A percentile compares a stretch with the other conserved stretches of the same genome.
Evolutionary conservation across 177 flowering plant species (phyloP).

Genomic region (Vitis hybrid): DNA sequence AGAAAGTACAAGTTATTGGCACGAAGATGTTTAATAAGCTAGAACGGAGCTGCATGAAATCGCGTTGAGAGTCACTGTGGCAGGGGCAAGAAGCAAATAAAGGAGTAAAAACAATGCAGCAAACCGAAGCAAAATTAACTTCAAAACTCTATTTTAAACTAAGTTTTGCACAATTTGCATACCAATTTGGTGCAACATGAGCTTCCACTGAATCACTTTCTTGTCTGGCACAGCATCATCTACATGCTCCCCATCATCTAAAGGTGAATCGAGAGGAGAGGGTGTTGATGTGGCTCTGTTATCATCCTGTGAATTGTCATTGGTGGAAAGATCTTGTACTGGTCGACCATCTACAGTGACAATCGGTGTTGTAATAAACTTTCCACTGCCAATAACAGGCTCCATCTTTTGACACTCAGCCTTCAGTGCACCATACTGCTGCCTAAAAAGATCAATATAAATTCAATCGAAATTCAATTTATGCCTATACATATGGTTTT

Average conservation of each 20-base stretch:
- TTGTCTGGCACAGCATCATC: conserved; percentile 32
- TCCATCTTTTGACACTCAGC: conserved; percentile 68
- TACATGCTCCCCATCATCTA: neutral
- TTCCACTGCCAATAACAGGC: conserved; percentile 75
- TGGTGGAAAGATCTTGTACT: conserved; percentile 26
- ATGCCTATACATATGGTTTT: too few species aligned
- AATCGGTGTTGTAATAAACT: conserved; percentile 52
- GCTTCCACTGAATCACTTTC: conserved; percentile 74
- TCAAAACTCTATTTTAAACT: neutral
- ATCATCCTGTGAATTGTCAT: conserved; percentile 8
- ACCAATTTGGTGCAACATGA: conserved; percentile 82
- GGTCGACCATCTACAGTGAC: conserved; percentile 63
- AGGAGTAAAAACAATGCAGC: neutral
- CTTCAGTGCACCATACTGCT: conserved; percentile 66
- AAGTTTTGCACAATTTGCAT: conserved; percentile 14
- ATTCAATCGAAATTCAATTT: conserved; percentile 1
- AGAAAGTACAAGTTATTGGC: neutral
- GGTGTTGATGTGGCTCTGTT: conserved; percentile 9
- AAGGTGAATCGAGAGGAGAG: neutral
- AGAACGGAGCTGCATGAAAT: too few species aligned
- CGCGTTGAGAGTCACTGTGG: too few species aligned
- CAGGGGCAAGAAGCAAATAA: neutral
- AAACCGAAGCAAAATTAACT: neutral
- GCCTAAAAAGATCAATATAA: conserved; percentile 36
- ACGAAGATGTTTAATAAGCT: neutral